These are phyloP conservation scores for Eragrostis nindensis DNA, from an alignment of 176 grass and related monocot species.

Conservation along the genomic window DNA sequence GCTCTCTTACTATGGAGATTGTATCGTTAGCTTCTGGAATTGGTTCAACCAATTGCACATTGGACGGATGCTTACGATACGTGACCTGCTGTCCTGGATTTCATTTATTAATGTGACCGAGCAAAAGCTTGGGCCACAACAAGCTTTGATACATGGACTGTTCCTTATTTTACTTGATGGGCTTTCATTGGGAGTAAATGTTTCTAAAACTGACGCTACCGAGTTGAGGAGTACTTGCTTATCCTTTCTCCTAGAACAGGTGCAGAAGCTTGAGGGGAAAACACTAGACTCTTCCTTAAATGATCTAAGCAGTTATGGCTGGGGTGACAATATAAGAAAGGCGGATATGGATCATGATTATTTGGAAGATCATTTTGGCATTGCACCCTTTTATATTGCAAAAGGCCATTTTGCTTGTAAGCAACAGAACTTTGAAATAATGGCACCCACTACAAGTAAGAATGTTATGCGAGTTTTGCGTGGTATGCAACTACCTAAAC, in stretches of 20 bases:
- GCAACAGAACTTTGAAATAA: slow-evolving; percentile 64
- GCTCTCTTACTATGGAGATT: slow-evolving; percentile 62
- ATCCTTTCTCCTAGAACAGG: slow-evolving; percentile 65
- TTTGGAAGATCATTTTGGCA: slow-evolving; percentile 66
- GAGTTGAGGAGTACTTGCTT: slow-evolving; percentile 65
- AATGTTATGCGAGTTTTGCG: slow-evolving; percentile 90
- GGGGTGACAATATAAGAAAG: slow-evolving; percentile 64
- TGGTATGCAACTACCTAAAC: slow-evolving; percentile 88
- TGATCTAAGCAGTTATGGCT: slow-evolving; percentile 80
- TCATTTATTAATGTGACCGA: slow-evolving; percentile 76
- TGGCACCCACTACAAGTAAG: slow-evolving; percentile 80
- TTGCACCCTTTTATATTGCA: slow-evolving; percentile 74
- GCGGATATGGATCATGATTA: slow-evolving; percentile 35
- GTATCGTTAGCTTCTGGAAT: slow-evolving; percentile 87
- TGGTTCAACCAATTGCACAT: slow-evolving; percentile 92
- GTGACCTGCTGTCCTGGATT: slow-evolving; percentile 92
- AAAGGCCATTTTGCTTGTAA: slow-evolving; percentile 69
- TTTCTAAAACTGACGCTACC: slow-evolving; percentile 65
- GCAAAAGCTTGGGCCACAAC: slow-evolving; percentile 59
- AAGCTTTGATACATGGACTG: slow-evolving; percentile 81
- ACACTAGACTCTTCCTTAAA: slow-evolving; percentile 36
- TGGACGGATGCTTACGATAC: slow-evolving; percentile 77
- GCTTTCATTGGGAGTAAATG: slow-evolving; percentile 73
- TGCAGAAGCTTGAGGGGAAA: slow-evolving; percentile 60
- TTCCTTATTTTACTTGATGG: slow-evolving; percentile 97